Evolutionary conservation across 2,329 filamentous ascomycete genomes (phyloP), one percentile per base, ranked within the genome.

Genomic region (Ophiocordyceps camponoti-leonardi): DNA sequence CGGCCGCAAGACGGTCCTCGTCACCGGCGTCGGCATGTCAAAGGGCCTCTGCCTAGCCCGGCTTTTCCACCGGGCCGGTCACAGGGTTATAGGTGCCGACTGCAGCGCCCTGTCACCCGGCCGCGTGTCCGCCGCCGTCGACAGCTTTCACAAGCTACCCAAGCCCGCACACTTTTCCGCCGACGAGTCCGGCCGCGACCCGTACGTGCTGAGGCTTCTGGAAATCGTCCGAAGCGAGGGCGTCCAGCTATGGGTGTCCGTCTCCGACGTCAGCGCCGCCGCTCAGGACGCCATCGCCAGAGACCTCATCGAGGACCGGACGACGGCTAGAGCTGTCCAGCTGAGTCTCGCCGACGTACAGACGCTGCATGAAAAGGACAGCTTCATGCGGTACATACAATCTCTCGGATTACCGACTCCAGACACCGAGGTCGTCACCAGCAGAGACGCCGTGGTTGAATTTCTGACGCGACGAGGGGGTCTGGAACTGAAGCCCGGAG

Each of bases 81-180:
- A 86, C 57, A 68, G 69, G n/a, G 81, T 87, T 37, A 71, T 87
- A 39, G 83, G 81, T 5, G 81, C 81, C 12, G 82, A 86, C 54
- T 75, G 79, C 44, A 68, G 75, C 43, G 59, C 66, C 1, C 47
- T 68, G 1, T 68, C 69, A 1, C 63, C 68, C 6, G 78, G 77
- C 4, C 69, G 75, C 18, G 72, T 75, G 47, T 86, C 83, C 0
- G 64, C 53, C 13, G 62, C 75, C 0, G 51, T 86, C 1, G 57
- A 64, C 12, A 60, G 53, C 2, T 84, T 81, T 58, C 73, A 80
- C 57, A 45, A 47, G 8, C 52, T 71, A 6, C 56, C 65, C 22
- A 1, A 23, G 48, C 64, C 6, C 10, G 35, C 8, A 3, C 7
- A 2, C 13, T 20, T 10, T n/a, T 22, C 20, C 19, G 18, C 6